Base-by-base conservation (phyloP, 1,284 basidiomycete species). In the Sanghuangporus sanghuang region DNA sequence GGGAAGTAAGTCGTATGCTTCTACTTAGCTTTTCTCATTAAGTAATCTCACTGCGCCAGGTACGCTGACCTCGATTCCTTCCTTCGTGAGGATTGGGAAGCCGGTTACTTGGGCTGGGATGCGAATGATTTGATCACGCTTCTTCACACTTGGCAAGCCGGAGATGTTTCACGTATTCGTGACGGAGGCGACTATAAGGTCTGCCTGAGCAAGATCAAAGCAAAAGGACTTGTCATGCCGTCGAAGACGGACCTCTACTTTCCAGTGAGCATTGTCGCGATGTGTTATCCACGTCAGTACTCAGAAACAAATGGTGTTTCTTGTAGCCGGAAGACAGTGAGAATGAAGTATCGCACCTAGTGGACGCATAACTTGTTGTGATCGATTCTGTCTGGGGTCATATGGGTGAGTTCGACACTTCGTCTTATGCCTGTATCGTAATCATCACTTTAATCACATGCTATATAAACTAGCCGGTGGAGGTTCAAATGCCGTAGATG, bases 221-320 rank as follows among this genome's bases (percentile, higher is more conserved):
- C 83, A n/a, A 77, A 77, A 62, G 81, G 77, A 0, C 74, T 85
- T 55, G 77, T 86, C 44, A 83, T 86, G 80, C 83, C 84, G 4
- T 79, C 78, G 68, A 84, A 80, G 71, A 85, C 81, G 6, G 85
- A 87, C 68, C 71, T 85, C 52, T 85, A 85, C 69, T 86, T 85
- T 70, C 77, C 82, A 18, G 81, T 81, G 65, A 65, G 77, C 70
- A 14, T n/a, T 46, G 16, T n/a, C 21, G 7, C 21, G 2, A 18
- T 2, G n/a, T 36, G 42, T 38, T 54, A 39, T 44, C 14, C 16
- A n/a, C 9, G 5, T n/a, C 7, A 12, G 0, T 32, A 1, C 27
- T 57, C 23, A 14, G 40, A 11, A 7, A 6, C 4, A 23, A 55
- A 12, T 42, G 35, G 16, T 21, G 3, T 4, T 27, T 48, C 50